Conservation (phyloP, 2,329 filamentous ascomycete genomes). For the Coniochaeta sp. region DNA sequence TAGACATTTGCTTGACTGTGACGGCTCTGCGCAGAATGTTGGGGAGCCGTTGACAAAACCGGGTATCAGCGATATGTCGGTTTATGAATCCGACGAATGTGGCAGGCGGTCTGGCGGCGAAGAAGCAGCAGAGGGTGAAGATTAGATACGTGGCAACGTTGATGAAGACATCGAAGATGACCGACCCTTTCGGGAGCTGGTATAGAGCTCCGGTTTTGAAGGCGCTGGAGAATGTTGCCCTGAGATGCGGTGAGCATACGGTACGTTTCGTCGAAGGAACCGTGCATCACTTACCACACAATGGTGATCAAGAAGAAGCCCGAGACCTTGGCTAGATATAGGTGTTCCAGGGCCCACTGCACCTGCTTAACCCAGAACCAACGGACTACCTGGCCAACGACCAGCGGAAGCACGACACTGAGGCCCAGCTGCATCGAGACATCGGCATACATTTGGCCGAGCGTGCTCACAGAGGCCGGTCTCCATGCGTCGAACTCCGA, state of each 20-base stretch:
- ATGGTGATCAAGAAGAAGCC: slow-evolving; percentile 39
- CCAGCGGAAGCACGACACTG: slow-evolving; percentile 58
- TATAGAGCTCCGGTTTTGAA: slow-evolving; percentile 59
- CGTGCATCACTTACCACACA: slow-evolving; percentile 32
- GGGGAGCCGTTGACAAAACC: slow-evolving; percentile 18
- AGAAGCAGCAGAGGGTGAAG: slow-evolving; percentile 56
- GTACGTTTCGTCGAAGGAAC: neutral
- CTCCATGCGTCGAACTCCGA: slow-evolving; percentile 47
- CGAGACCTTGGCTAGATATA: slow-evolving; percentile 45
- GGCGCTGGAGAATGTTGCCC: slow-evolving; percentile 61
- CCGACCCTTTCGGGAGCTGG: slow-evolving; percentile 48
- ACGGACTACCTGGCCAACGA: slow-evolving; percentile 54
- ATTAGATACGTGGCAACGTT: slow-evolving; percentile 57
- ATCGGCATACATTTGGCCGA: slow-evolving; percentile 55
- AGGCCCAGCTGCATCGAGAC: slow-evolving; percentile 64
- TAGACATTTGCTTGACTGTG: slow-evolving; percentile 44
- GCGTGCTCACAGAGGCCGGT: slow-evolving; percentile 42
- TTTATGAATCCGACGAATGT: slow-evolving; percentile 25
- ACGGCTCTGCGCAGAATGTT: slow-evolving; percentile 23
- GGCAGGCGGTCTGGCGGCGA: slow-evolving; percentile 35
- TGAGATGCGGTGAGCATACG: slow-evolving; percentile 18
- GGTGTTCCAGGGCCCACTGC: slow-evolving; percentile 42
- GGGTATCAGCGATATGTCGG: slow-evolving; percentile 23
- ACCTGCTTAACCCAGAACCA: slow-evolving; percentile 42
- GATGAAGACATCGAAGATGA: slow-evolving; percentile 62